Evolutionary conservation across 345 rosid species (phyloP).

Genomic region (Turritis glabra): DNA sequence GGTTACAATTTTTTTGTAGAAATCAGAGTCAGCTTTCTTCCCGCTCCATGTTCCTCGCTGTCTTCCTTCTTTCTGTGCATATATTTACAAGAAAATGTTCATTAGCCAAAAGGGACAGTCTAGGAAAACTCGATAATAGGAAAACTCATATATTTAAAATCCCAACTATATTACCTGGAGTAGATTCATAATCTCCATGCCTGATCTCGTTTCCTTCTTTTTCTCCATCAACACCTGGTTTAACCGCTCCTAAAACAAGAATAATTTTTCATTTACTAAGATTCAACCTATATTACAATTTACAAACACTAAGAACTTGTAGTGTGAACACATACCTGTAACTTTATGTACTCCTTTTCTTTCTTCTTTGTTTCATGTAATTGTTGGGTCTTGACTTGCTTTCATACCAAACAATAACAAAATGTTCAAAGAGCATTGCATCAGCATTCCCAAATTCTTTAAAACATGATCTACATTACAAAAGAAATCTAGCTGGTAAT

Average conservation of each 20-base stretch:
- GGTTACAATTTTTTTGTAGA: constrained; percentile 88
- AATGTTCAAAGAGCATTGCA: constrained; percentile 7
- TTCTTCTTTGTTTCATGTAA: constrained; percentile 96
- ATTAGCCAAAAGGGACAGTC: not conserved
- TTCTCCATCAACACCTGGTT: constrained; percentile 99
- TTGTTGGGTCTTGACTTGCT: constrained; percentile 99
- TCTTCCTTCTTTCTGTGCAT: constrained; percentile 89
- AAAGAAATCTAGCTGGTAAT: not conserved
- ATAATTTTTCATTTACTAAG: not conserved
- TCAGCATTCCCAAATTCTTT: not conserved
- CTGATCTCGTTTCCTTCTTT: constrained; percentile 95
- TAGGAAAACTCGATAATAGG: not conserved
- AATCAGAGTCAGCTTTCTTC: constrained; percentile 92
- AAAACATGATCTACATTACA: not conserved
- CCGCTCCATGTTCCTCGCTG: constrained; percentile 99
- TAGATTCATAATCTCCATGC: constrained; percentile 98
- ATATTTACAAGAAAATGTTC: constrained; percentile 18
- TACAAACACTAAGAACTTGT: not conserved
- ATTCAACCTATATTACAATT: not conserved
- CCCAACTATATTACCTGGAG: constrained; percentile 64
- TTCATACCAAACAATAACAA: constrained; percentile 27
- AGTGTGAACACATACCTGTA: constrained; percentile 59
- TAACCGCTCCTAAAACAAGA: constrained; percentile 71
- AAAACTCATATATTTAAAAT: too few species aligned
- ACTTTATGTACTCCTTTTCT: constrained; percentile 93